A percentile compares a stretch with the other conserved stretches of the same genome.
Evolutionary conservation across 805 yeast species (phyloP).

Genomic region (Candida cerambycidarum): DNA sequence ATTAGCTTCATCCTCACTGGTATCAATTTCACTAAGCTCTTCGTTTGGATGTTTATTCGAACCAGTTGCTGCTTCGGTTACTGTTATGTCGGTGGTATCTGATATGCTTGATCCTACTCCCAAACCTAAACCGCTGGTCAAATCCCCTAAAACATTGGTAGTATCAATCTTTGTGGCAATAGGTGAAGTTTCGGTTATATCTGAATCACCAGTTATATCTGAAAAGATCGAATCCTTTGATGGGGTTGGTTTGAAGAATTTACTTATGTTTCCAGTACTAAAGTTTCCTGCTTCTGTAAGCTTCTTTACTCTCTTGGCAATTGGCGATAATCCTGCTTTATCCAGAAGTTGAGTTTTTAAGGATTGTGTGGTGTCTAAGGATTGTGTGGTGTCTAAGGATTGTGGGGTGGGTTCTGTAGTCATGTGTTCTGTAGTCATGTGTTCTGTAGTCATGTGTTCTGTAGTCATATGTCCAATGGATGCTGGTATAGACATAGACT

Average conservation of each 20-base stretch:
- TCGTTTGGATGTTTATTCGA: too few relatives aligned
- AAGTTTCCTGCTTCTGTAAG: conserved; percentile 4
- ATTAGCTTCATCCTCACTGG: conserved; percentile 20
- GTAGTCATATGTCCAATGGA: too few relatives aligned
- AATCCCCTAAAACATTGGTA: conserved; percentile 13
- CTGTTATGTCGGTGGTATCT: too few relatives aligned
- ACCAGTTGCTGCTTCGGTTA: too few relatives aligned
- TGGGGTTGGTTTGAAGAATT: conserved; percentile 8
- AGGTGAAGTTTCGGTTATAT: conserved; percentile 34
- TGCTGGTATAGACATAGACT: too few relatives aligned
- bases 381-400: neutral
- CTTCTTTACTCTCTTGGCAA: conserved; percentile 14
- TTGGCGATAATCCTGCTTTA: conserved; percentile 15
- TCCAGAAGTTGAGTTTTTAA: neutral
- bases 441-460: neutral
- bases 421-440: neutral
- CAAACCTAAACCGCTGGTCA: conserved; percentile 16
- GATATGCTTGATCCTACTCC: too few relatives aligned
- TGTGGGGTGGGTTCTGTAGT: neutral
- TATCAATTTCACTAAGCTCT: conserved; percentile 4
- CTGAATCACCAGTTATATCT: conserved; percentile 29
- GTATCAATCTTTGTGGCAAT: conserved; percentile 4
- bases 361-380: neutral
- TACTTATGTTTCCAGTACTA: conserved; percentile 10
- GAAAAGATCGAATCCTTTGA: conserved; percentile 1